A percentile compares a stretch with the other conserved stretches of the same genome.
Conservation (phyloP, 495 filamentous ascomycete genomes). For the Massariosphaeria phaeospora region DNA sequence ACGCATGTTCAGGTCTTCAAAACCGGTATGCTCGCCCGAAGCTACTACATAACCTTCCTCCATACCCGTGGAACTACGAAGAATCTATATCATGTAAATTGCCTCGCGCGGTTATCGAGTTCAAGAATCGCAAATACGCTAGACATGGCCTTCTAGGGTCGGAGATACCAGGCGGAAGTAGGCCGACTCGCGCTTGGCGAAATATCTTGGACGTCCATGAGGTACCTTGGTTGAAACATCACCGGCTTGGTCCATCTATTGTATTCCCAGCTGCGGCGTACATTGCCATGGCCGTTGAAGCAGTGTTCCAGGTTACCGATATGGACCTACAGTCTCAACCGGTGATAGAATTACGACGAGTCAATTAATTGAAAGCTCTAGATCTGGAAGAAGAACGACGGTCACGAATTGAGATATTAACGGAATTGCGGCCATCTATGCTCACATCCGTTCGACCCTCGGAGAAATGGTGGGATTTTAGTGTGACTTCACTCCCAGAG, state of each 20-base stretch:
- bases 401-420: neutral
- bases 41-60: conserved; percentile 6
- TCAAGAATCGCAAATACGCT: neutral
- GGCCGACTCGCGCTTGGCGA: neutral
- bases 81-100: neutral
- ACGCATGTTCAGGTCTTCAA: too few relatives aligned
- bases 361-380: neutral
- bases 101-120: neutral
- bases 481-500: neutral
- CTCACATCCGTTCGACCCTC: neutral
- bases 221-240: neutral
- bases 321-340: neutral
- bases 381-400: neutral
- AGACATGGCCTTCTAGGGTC: conserved; percentile 1
- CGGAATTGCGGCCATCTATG: neutral
- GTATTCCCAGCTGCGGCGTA: conserved; percentile 10
- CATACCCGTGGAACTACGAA: conserved; percentile 4
- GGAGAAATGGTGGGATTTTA: neutral
- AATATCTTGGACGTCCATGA: neutral
- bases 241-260: neutral
- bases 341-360: neutral
- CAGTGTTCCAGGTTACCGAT: neutral
- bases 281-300: conserved; percentile 1
- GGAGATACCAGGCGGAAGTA: neutral
- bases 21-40: too few relatives aligned